Evolutionary conservation across 2,329 filamentous ascomycete genomes (phyloP), one percentile per base, ranked within the genome.

Genomic region (Penicillium sp.): DNA sequence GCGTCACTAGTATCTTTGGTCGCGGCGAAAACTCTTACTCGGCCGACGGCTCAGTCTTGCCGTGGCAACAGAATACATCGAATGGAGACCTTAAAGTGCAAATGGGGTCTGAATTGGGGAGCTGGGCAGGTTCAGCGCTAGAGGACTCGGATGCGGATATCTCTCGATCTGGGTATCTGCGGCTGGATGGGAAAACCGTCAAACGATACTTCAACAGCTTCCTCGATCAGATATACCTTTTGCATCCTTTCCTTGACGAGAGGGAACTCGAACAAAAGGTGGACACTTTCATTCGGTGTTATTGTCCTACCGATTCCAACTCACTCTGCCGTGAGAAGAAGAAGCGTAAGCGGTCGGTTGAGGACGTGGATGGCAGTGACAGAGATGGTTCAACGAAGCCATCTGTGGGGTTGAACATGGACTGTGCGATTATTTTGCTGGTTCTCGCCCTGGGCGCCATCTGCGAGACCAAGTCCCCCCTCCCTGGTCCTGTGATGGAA

Each of bases 361-460:
- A 73, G 19, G 63, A 61, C 6, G 18, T 69, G 13, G 63, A 69
- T 33, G 64, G 64, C 9, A 49, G 54, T 7, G 61, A 60, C 11
- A 63, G 65, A 29, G 67, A 67, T 51, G 2, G 49, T 40, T 52
- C 52, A 6, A 11, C 50, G 19, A 52, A 56, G 37, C 58, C 54
- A 19, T 60, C 65, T n/a, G 73, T 79, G 18, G 75, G 77, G 42
- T 72, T 87, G 48, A 91, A 88, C 7, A 86, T 94, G 14, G 83
- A 87, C 49, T 96, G 90, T 62, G 92, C 92, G 0, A 81, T 97
- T 34, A 84, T 97, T 1, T 81, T 97, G 2, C 80, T 93, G 3
- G 85, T 96, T 1, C 80, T 97, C 50, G 93, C 93, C 0, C 77
- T 99, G 5, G 94, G 94, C 16, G 92, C 91, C 67, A 89, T 97